Base-by-base conservation (phyloP, 139 green algal species). In the Chlamydomonas incerta region DNA sequence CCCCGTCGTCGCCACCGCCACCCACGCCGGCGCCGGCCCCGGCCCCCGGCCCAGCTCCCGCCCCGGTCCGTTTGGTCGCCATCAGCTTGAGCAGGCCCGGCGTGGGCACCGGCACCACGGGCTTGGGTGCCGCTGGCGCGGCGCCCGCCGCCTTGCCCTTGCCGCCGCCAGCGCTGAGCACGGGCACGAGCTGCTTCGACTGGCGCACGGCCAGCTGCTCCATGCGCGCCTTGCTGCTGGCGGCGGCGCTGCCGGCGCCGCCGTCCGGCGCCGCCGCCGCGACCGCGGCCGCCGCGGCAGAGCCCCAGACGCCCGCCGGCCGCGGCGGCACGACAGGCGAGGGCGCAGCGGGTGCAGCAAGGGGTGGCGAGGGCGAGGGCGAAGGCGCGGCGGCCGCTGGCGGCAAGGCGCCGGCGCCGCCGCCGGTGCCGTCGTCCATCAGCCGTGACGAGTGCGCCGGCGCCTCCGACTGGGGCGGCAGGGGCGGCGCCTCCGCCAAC, bases 161-260 rank as follows among this genome's bases (percentile, higher is more conserved):
- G 33, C 50, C 52, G 6, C 15, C 37, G 3, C 31, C 55, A 10
- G 81, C 73, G 81, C 68, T 87, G 33, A 87, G 33, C 3, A 92
- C 60, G 5, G 88, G 88, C 13, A 92, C 70, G 18, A 92, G 85
- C 85, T 92, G 88, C 86, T 90, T 92, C 41, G 81, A 88, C 63
- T 92, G 85, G 20, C 70, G 68, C 66, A 87, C 28, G 6, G 63
- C 89, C n/a, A 87, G 41, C 35, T 90, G 70, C 74, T 90, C 89
- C 52, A 73, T 20, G 23, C 88, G 81, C 4, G 82, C 71, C 31
- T 37, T 11, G 29, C 37, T 88, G 23, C 21, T 28, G 60, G 46
- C 33, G n/a, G 58, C 8, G 24, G 28, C 72, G 4, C n/a, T 47
- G 31, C 21, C 18, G 76, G 65, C 29, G 28, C 3, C 37, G 26